A percentile compares a stretch with the other conserved stretches of the same genome.
phyloP scores from a whole-genome alignment of 345 rosid species.

The Odontarrhena argentea region DNA sequence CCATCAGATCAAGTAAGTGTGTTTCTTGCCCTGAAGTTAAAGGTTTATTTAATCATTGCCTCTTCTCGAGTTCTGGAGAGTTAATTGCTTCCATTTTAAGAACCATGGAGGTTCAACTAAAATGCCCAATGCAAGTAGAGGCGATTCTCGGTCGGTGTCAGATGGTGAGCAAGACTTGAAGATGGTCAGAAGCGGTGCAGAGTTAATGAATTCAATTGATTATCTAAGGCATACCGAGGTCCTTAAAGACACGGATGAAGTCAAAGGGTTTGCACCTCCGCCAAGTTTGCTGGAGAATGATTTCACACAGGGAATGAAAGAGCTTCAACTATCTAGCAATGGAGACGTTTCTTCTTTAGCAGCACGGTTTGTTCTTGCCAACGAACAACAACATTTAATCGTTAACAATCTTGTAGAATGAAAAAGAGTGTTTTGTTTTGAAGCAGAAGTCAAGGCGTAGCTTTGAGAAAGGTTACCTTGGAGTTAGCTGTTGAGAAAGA shows the following conservation, averaged over 20 bases:
- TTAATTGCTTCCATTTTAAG: conserved; percentile 12
- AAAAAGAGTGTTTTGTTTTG: background rate
- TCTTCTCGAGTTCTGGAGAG: conserved; percentile 7
- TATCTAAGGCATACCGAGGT: conserved; percentile 39
- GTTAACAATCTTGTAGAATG: conserved; percentile 2
- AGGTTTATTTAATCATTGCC: conserved; percentile 7
- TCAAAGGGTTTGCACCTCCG: conserved; percentile 35
- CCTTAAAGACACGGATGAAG: conserved; percentile 38
- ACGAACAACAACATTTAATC: background rate
- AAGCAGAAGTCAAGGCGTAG: conserved; percentile 48
- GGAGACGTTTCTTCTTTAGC: conserved; percentile 33
- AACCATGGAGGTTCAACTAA: conserved; percentile 25
- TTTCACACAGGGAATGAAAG: conserved; percentile 39
- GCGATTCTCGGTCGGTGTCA: conserved; percentile 10
- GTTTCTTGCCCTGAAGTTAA: background rate
- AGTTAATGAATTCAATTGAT: conserved; percentile 42
- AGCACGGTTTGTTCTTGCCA: conserved; percentile 28
- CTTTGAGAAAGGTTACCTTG: conserved; percentile 53
- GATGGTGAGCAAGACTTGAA: conserved; percentile 33
- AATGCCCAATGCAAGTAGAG: conserved; percentile 41
- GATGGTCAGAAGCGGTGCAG: conserved; percentile 37
- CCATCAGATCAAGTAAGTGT: conserved; percentile 45
- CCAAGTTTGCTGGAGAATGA: conserved; percentile 24
- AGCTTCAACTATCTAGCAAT: conserved; percentile 38
- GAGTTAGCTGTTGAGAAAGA: conserved; percentile 52